These are phyloP conservation scores for Piromyces finnis DNA, from an alignment of 192 early-diverging fungal genomes.

Conservation along the genomic window DNA sequence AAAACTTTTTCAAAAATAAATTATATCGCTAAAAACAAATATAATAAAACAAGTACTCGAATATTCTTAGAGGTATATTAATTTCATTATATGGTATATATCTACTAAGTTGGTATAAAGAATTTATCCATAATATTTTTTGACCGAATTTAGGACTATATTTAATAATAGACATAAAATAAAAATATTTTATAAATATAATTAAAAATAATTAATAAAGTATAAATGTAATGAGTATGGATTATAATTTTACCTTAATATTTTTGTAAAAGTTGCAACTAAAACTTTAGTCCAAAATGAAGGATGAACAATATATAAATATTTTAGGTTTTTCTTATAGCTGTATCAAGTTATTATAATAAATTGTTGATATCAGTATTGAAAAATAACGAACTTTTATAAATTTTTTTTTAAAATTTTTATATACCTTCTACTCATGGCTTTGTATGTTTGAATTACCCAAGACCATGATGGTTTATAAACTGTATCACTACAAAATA, in stretches of 20 bases:
- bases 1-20: not conserved
- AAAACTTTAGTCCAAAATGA: constrained; percentile 62
- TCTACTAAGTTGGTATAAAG: constrained; percentile 41
- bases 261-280: constrained; percentile 64
- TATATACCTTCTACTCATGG: constrained; percentile 53
- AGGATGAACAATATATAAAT: constrained; percentile 83
- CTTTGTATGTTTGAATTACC: constrained; percentile 71
- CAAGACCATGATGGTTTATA: constrained; percentile 69
- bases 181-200: too few relatives aligned
- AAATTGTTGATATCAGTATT: not conserved
- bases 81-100: constrained; percentile 55
- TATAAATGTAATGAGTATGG: too few relatives aligned
- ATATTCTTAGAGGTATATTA: constrained; percentile 51
- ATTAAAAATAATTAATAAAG: not conserved
- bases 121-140: constrained; percentile 68
- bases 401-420: too few relatives aligned
- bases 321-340: constrained; percentile 88
- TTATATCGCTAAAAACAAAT: too few relatives aligned
- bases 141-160: constrained; percentile 72
- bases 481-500: constrained; percentile 59
- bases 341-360: constrained; percentile 1
- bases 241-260: constrained; percentile 50
- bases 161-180: not conserved
- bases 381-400: not conserved
- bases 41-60: constrained; percentile 21